phyloP scores from a whole-genome alignment of 78 protist genomes.

The Diacronema lutheri region DNA sequence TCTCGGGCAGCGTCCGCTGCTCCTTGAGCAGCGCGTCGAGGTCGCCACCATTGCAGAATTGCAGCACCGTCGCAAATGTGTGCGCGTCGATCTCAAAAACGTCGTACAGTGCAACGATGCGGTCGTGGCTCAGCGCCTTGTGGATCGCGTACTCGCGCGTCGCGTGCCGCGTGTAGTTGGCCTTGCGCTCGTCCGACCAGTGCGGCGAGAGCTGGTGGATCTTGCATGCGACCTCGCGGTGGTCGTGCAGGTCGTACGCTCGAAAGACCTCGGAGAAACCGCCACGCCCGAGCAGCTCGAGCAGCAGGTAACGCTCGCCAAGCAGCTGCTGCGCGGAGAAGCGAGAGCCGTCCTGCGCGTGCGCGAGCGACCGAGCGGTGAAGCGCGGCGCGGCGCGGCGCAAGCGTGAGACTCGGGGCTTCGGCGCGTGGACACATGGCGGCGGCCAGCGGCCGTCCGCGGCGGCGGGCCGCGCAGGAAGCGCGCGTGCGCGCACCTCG shows the following conservation, averaged over 20 bases:
- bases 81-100: constrained; percentile 43
- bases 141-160: constrained; percentile 83
- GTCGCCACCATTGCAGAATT: constrained; percentile 70
- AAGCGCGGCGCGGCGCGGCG: background rate
- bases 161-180: constrained; percentile 62
- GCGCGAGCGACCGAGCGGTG: background rate
- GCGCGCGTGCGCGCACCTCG: background rate
- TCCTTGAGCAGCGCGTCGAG: constrained; percentile 56
- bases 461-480: too few relatives aligned
- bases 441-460: too few relatives aligned
- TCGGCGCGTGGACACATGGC: too few relatives aligned
- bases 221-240: constrained; percentile 82
- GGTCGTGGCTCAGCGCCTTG: constrained; percentile 43
- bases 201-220: constrained; percentile 70
- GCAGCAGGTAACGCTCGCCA: constrained; percentile 63
- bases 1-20: constrained; percentile 53
- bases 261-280: constrained; percentile 86
- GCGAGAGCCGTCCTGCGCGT: background rate
- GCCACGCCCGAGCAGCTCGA: constrained; percentile 78
- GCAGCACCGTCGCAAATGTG: constrained; percentile 52
- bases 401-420: too few relatives aligned
- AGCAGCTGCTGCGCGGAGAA: background rate
- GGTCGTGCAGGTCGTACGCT: constrained; percentile 68
- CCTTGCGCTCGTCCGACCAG: constrained; percentile 69
- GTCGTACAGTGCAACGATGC: constrained; percentile 70